Evolutionary conservation across 352 stramenopile species (phyloP).

Genomic region (Phytophthora syringae): DNA sequence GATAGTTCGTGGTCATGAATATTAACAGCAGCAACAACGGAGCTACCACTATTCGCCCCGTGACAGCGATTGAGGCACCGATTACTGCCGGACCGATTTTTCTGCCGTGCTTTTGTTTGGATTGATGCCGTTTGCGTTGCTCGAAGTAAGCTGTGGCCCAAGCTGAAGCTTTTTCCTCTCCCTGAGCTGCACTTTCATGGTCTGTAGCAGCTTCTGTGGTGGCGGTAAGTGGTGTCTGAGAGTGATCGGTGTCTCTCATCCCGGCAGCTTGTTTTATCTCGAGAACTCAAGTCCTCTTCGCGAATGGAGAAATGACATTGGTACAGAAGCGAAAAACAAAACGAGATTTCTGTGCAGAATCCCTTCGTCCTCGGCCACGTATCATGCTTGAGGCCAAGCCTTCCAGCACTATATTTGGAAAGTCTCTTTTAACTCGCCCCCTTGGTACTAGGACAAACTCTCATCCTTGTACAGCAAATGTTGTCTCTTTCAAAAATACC

Average conservation of each 20-base stretch:
- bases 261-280: neutral
- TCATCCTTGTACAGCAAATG: neutral
- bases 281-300: too few species aligned
- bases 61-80: slow-evolving; percentile 13
- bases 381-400: neutral
- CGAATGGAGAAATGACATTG: neutral
- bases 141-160: slow-evolving; percentile 12
- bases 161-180: slow-evolving; percentile 5
- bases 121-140: slow-evolving; percentile 1
- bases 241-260: neutral
- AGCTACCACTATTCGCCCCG: slow-evolving; percentile 13
- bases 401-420: slow-evolving; percentile 3
- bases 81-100: slow-evolving; percentile 6
- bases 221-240: neutral
- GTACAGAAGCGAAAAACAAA: too few species aligned
- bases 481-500: neutral
- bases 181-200: neutral
- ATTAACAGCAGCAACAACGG: slow-evolving; percentile 10
- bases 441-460: too few species aligned
- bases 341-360: neutral
- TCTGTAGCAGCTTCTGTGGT: neutral
- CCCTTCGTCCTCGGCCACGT: neutral
- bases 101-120: neutral
- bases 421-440: slow-evolving; percentile 1
- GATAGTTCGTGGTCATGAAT: slow-evolving; percentile 12